Base-by-base conservation (phyloP, 2,329 filamentous ascomycete genomes). In the Fusarium xylarioides region DNA sequence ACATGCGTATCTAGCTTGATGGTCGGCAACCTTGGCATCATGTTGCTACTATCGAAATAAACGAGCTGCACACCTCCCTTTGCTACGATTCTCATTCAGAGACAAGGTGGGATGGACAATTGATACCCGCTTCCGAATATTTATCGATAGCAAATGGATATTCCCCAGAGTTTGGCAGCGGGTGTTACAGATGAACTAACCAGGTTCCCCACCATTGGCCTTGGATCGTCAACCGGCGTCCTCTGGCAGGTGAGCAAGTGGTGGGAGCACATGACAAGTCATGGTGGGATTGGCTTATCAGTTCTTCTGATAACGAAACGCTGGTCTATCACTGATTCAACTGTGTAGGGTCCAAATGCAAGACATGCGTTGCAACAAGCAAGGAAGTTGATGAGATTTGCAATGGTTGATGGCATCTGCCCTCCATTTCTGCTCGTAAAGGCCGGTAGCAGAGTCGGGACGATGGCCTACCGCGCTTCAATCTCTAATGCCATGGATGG, bases 261-360 rank as follows among this genome's bases (percentile, higher is more conserved):
- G 52, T 64, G 53, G 56, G 58, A 70, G 70, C 75, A 66, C 75
- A 71, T 76, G 75, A 77, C 74, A 64, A 40, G 35, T n/a, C 30
- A 46, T 64, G 50, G 55, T 44, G 50, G 68, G 40, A 61, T 44
- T 56, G 47, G n/a, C 34, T 65, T 73, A 66, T 70, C 65, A 52
- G 42, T 46, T 54, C 28, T 14, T 26, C 32, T 37, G 69, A 70
- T 66, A 63, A 56, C 30, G 43, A 26, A 57, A 53, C 23, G 43
- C 32, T 43, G 32, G 38, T 35, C 47, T 54, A 30, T 42, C 32
- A 58, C n/a, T 46, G 56, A 70, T 57, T 66, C 61, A 66, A 67
- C 40, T 54, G 56, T 34, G 42, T 50, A 59, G 47, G 54, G 57
- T 37, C 46, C 21, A 43, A 46, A 54, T 63, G 53, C 66, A 58